Evolutionary conservation across 2,329 filamentous ascomycete genomes (phyloP), one percentile per base, ranked within the genome.

Genomic region (Phialocephala subalpina): DNA sequence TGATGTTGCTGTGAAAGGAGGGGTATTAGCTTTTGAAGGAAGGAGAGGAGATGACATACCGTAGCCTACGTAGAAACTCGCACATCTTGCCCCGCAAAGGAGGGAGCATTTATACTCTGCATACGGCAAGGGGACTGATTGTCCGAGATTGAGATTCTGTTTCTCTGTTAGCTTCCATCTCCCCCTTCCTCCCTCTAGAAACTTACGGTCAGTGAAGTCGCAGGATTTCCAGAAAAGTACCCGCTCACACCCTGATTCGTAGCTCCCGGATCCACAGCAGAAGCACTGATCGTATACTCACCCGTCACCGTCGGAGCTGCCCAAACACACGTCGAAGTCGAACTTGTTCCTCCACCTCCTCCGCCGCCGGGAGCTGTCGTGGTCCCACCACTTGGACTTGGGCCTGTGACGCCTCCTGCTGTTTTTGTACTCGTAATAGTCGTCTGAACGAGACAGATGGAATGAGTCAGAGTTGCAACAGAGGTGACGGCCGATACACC

Each of bases 21-120:
- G n/a, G n/a, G n/a, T 45, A 7, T 45, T 45, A 20, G 42, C 20
- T 45, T 20, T 33, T 33, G 29, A 9, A 33, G 9, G 29, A 33
- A 33, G 42, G 42, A 6, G 38, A 42, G 38, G 38, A 42, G 5
- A 25, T 14, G 45, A 49, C 45, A n/a, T 22, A 49, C 45, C n/a
- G 22, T 9, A 49, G 20, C 45, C 45, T 22, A 49, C 45, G 6
- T 11, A 49, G 22, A 22, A 49, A 22, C n/a, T 22, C 4, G 45
- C n/a, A 49, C 45, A 49, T 22, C 45, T n/a, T 2, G 45, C 6
- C n/a, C 45, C 45, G n/a, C 45, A 49, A 6, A 20, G 45, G n/a
- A 49, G 20, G n/a, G n/a, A n/a, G 45, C 45, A 49, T 49, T 25
- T 49, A 49, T 22, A 49, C 45, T 49, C 45, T 2, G 45, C 45